phyloP scores from a whole-genome alignment of 768 basidiomycete species.

The Lepiota brunneoincarnata region DNA sequence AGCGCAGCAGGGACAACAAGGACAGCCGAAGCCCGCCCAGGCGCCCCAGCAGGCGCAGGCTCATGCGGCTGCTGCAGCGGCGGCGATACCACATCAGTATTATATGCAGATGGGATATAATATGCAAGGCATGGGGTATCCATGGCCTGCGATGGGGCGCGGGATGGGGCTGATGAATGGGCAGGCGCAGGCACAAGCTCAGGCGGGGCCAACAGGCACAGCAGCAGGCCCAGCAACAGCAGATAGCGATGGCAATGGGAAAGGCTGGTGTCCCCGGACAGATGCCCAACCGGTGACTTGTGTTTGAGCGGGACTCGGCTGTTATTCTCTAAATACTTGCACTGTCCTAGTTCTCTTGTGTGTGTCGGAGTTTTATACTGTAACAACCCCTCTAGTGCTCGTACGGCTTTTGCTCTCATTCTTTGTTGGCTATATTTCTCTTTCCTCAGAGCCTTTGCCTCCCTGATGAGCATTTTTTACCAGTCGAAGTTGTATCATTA shows the following conservation, averaged over 20 bases:
- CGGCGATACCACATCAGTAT: background rate
- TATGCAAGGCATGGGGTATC: background rate
- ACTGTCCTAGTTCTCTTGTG: too few species aligned
- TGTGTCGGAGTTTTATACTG: too few species aligned
- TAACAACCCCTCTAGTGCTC: too few species aligned
- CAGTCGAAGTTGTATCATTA: too few species aligned
- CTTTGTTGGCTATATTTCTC: too few species aligned
- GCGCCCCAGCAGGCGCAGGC: slow-evolving; percentile 12
- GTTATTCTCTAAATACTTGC: background rate
- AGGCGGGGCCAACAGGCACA: slow-evolving; percentile 2
- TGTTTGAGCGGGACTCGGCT: background rate
- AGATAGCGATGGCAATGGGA: background rate
- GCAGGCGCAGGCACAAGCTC: slow-evolving; percentile 1
- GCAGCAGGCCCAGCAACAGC: background rate
- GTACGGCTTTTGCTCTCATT: too few species aligned
- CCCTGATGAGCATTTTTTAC: too few species aligned
- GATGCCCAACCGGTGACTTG: background rate
- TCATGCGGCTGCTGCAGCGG: background rate
- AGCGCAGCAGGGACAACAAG: slow-evolving; percentile 12
- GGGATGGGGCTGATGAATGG: background rate
- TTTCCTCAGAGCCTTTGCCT: too few species aligned
- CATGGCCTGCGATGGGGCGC: background rate
- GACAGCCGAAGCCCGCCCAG: slow-evolving; percentile 11
- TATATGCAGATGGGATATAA: slow-evolving; percentile 4
- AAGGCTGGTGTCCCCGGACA: background rate